These are phyloP conservation scores for Pythium phragmitis DNA, from an alignment of 352 stramenopile species.

Conservation along the genomic window DNA sequence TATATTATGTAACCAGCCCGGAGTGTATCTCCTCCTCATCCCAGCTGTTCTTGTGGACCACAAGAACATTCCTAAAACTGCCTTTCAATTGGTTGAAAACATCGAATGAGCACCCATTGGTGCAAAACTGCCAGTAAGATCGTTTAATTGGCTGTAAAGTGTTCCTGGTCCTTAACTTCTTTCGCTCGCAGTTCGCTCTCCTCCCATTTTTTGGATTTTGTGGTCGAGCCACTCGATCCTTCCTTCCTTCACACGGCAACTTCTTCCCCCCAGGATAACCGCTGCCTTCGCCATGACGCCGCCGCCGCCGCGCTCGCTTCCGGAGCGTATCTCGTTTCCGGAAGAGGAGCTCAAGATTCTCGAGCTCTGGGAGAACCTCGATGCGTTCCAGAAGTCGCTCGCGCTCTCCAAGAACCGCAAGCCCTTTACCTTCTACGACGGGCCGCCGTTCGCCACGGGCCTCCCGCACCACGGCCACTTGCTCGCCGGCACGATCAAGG, in stretches of 20 bases:
- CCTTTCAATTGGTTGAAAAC: slow-evolving; percentile 3
- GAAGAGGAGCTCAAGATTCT: slow-evolving; percentile 81
- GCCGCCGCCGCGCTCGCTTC: slow-evolving; percentile 55
- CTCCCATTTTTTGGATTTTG: not conserved
- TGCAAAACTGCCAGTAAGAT: not conserved
- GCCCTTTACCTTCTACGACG: slow-evolving; percentile 99
- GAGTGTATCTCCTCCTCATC: not conserved
- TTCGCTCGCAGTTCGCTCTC: slow-evolving; percentile 1
- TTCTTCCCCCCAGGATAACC: not conserved
- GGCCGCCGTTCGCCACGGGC: slow-evolving; percentile 98
- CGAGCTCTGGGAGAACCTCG: slow-evolving; percentile 79
- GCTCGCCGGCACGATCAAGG: slow-evolving; percentile 99
- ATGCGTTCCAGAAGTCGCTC: slow-evolving; percentile 91
- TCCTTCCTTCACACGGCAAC: not conserved
- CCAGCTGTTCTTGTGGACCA: slow-evolving; percentile 4
- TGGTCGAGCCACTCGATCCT: not conserved
- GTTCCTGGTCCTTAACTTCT: not conserved
- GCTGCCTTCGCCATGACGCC: not conserved
- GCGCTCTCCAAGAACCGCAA: slow-evolving; percentile 90
- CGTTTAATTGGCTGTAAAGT: slow-evolving; percentile 1
- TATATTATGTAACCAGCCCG: too few species aligned
- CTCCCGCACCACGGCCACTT: slow-evolving; percentile 99
- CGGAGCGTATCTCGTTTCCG: slow-evolving; percentile 87
- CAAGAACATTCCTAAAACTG: slow-evolving; percentile 3
- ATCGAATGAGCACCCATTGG: not conserved